Percentiles rank a stretch among this genome's conserved stretches.
Evolutionary conservation across 176 grass and related monocot genomes (phyloP).

Genomic region (Cenchrus fungigraminus): DNA sequence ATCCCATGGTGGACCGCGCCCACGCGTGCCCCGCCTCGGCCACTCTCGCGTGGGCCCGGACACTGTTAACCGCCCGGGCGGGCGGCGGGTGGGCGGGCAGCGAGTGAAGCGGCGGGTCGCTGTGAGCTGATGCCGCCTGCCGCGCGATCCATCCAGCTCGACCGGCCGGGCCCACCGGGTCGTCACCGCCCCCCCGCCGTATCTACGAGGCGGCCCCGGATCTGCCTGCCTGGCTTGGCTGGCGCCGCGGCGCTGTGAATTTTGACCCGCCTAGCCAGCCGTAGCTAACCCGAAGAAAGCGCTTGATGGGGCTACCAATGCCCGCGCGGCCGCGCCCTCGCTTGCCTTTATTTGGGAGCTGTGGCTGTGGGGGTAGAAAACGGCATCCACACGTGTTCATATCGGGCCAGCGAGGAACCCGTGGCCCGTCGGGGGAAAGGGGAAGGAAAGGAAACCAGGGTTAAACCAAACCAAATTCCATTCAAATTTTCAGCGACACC

Average conservation of each 20-base stretch:
- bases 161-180: neutral
- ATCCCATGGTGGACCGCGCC: slow-evolving; percentile 49
- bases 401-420: slow-evolving; percentile 14
- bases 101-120: neutral
- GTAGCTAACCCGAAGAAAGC: neutral
- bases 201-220: slow-evolving; percentile 3
- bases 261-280: neutral
- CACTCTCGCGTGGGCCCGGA: neutral
- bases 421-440: neutral
- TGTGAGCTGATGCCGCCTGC: neutral
- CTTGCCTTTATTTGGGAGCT: slow-evolving; percentile 19
- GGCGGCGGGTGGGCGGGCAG: neutral
- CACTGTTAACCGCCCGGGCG: neutral
- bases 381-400: slow-evolving; percentile 26
- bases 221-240: neutral
- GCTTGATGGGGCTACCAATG: neutral
- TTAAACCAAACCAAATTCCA: neutral
- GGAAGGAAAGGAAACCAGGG: neutral
- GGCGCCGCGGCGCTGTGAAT: slow-evolving; percentile 10
- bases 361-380: neutral
- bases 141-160: slow-evolving; percentile 12
- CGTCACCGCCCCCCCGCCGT: neutral
- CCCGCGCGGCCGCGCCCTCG: neutral
- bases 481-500: neutral
- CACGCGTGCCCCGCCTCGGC: slow-evolving; percentile 10